These are phyloP conservation scores for Fusarium bulbicola DNA, from an alignment of 2,329 filamentous ascomycete species.

Conservation along the genomic window DNA sequence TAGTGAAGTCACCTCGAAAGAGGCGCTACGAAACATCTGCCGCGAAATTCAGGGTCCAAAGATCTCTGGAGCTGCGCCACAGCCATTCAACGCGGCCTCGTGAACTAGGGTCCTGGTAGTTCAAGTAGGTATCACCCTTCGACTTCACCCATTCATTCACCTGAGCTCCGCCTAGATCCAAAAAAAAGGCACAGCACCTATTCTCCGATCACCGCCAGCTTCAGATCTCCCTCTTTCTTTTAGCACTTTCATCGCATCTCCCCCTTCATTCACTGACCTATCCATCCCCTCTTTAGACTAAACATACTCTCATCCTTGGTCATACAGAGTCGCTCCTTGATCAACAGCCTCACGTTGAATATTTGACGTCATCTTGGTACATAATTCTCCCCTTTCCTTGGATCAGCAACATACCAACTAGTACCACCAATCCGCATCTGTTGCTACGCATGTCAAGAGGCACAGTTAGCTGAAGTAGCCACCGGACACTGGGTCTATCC, in stretches of 20 bases:
- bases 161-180: slow-evolving; percentile 3
- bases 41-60: slow-evolving; percentile 11
- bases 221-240: neutral
- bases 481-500: neutral
- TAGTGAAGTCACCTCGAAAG: neutral
- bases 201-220: slow-evolving; percentile 1
- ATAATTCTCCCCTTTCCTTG: slow-evolving; percentile 29
- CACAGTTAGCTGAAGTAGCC: slow-evolving; percentile 1
- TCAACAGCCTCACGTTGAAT: slow-evolving; percentile 2
- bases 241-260: neutral
- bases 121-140: slow-evolving; percentile 9
- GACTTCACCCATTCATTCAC: slow-evolving; percentile 32
- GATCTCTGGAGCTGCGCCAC: slow-evolving; percentile 40
- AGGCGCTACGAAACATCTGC: neutral
- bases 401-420: slow-evolving; percentile 23
- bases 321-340: slow-evolving; percentile 2
- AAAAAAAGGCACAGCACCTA: slow-evolving; percentile 18
- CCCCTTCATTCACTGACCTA: neutral
- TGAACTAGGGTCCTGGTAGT: slow-evolving; percentile 24
- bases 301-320: slow-evolving; percentile 3
- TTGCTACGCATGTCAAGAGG: slow-evolving; percentile 13
- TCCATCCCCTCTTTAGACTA: slow-evolving; percentile 3
- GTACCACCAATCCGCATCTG: slow-evolving; percentile 14
- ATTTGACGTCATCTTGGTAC: slow-evolving; percentile 42
- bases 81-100: slow-evolving; percentile 34